Evolutionary conservation across 1,284 basidiomycete species (phyloP).

Genomic region (Pterula multifida): DNA sequence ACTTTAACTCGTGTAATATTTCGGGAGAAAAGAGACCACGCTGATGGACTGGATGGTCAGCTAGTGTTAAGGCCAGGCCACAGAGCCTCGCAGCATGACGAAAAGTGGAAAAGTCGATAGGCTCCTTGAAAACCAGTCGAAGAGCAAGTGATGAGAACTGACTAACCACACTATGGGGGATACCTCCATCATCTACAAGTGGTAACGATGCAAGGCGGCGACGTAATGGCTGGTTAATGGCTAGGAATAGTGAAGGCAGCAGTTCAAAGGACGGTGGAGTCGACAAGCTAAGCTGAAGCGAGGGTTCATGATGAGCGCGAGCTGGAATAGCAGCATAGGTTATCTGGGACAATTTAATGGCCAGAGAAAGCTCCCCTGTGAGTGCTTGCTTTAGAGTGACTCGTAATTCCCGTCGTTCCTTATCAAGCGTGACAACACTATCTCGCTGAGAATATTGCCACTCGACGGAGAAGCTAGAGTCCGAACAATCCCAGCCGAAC

Average conservation of each 20-base stretch:
- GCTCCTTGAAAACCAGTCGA: slow-evolving; percentile 30
- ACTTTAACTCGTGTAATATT: slow-evolving; percentile 20
- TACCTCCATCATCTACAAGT: slow-evolving; percentile 10
- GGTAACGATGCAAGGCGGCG: slow-evolving; percentile 7
- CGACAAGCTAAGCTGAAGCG: slow-evolving; percentile 7
- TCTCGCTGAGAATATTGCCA: slow-evolving; percentile 27
- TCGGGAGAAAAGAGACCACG: slow-evolving; percentile 29
- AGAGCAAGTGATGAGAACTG: slow-evolving; percentile 37
- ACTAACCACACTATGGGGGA: slow-evolving; percentile 17
- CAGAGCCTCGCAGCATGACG: slow-evolving; percentile 8
- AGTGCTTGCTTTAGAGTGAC: slow-evolving; percentile 18
- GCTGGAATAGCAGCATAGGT: slow-evolving; percentile 22
- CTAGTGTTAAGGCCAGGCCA: not conserved
- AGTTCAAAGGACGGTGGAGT: not conserved
- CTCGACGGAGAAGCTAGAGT: slow-evolving; percentile 42
- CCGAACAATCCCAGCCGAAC: slow-evolving; percentile 45
- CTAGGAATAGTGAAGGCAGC: not conserved
- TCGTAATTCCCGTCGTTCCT: slow-evolving; percentile 34
- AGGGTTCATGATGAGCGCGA: not conserved
- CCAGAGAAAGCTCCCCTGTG: slow-evolving; percentile 21
- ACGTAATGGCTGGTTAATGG: not conserved
- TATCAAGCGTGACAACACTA: slow-evolving; percentile 24
- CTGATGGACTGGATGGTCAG: slow-evolving; percentile 19
- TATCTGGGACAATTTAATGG: slow-evolving; percentile 34
- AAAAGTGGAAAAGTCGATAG: slow-evolving; percentile 25